Evolutionary conservation across 2,329 filamentous ascomycete species (phyloP).

Genomic region (Rhynchosporium graminicola): DNA sequence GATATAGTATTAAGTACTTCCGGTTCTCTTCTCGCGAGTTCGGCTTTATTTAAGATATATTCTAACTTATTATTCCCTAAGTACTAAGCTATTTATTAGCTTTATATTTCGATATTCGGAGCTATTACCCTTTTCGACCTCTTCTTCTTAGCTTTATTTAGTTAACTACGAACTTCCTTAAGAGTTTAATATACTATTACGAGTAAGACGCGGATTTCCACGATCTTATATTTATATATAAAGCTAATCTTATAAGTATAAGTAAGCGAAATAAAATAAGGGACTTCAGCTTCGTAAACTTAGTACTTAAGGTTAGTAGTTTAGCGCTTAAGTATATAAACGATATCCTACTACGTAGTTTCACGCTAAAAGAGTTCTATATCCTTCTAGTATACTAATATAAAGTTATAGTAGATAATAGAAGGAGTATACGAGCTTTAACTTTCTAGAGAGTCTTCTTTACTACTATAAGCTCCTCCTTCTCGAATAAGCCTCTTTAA

Average conservation of each 20-base stretch:
- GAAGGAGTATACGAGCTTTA: too few species aligned
- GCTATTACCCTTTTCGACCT: slow-evolving; percentile 44
- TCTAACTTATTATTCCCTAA: too few species aligned
- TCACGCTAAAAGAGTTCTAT: slow-evolving; percentile 68
- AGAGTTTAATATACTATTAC: slow-evolving; percentile 59
- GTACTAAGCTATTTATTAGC: too few species aligned
- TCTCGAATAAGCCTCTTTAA: slow-evolving; percentile 35
- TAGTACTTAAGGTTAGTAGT: too few species aligned
- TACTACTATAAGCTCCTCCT: too few species aligned
- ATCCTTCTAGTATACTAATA: slow-evolving; percentile 64
- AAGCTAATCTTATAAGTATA: slow-evolving; percentile 53
- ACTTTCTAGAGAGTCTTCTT: too few species aligned
- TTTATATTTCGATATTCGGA: slow-evolving; percentile 23
- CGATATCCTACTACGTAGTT: slow-evolving; percentile 59
- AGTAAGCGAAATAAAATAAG: slow-evolving; percentile 45
- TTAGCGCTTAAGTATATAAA: too few species aligned
- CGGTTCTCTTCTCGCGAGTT: slow-evolving; percentile 47
- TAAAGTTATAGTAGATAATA: slow-evolving; percentile 41
- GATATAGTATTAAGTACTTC: slow-evolving; percentile 43
- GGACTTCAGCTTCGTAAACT: too few species aligned
- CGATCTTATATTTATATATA: slow-evolving; percentile 56
- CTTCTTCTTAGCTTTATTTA: slow-evolving; percentile 50
- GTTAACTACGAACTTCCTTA: slow-evolving; percentile 53
- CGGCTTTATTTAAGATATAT: slow-evolving; percentile 45
- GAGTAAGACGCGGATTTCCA: slow-evolving; percentile 61